phyloP scores from a whole-genome alignment of 2,329 filamentous ascomycete genomes.

The Didymella pinodella region DNA sequence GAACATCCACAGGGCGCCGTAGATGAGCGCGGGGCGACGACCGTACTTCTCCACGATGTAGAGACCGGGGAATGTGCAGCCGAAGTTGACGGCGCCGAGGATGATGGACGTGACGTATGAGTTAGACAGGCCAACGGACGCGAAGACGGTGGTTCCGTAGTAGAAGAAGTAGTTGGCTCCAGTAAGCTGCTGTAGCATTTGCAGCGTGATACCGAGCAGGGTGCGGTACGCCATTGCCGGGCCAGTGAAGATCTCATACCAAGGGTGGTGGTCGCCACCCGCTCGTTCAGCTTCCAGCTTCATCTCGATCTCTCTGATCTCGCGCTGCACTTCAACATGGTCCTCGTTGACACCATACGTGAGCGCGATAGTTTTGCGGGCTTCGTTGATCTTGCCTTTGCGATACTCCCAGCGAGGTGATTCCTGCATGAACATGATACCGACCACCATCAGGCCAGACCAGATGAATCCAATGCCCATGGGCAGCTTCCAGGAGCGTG shows the following conservation, averaged over 20 bases:
- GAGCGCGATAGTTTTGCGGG: constrained; percentile 60
- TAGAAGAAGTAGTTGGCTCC: constrained; percentile 70
- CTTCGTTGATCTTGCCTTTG: constrained; percentile 60
- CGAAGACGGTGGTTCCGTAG: constrained; percentile 56
- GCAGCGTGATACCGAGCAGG: constrained; percentile 67
- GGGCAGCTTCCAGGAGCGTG: constrained; percentile 69
- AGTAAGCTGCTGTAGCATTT: constrained; percentile 73
- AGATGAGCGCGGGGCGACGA: constrained; percentile 56
- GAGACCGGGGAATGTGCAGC: constrained; percentile 56
- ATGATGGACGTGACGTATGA: constrained; percentile 59
- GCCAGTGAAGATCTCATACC: constrained; percentile 68
- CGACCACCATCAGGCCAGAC: constrained; percentile 61
- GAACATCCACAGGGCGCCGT: constrained; percentile 59
- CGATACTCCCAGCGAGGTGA: constrained; percentile 67
- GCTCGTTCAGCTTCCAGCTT: constrained; percentile 63
- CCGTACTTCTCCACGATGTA: constrained; percentile 58
- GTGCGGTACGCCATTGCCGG: constrained; percentile 74
- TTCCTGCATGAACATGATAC: constrained; percentile 64
- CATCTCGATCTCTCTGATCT: constrained; percentile 63
- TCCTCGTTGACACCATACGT: constrained; percentile 64
- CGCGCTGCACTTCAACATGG: constrained; percentile 61
- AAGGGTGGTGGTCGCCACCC: constrained; percentile 45
- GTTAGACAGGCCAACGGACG: constrained; percentile 52
- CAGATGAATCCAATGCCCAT: constrained; percentile 67
- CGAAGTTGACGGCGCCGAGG: constrained; percentile 59